A percentile compares a stretch with the other conserved stretches of the same genome.
phyloP scores from a whole-genome alignment of 331 rosid species.

The Malus hybrid region DNA sequence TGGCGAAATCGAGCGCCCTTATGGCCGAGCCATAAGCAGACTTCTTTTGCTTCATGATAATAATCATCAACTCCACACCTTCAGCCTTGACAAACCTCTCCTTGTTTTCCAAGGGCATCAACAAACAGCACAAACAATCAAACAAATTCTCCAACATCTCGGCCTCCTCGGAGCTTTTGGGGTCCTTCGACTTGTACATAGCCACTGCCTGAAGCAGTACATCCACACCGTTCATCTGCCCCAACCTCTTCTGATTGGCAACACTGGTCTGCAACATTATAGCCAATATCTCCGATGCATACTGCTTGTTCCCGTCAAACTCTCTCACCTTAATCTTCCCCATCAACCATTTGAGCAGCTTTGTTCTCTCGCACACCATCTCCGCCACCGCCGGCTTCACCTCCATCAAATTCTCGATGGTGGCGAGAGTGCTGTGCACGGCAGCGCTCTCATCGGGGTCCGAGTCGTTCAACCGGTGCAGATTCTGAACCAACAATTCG shows the following conservation, averaged over 20 bases:
- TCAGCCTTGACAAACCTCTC: constrained; percentile 95
- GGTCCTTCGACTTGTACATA: constrained; percentile 83
- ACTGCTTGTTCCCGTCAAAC: constrained; percentile 78
- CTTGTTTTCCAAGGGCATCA: constrained; percentile 92
- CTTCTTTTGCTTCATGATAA: constrained; percentile 90
- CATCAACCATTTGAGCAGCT: constrained; percentile 68
- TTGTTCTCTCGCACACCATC: constrained; percentile 75
- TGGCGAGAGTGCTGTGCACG: constrained; percentile 58
- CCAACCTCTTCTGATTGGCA: constrained; percentile 66
- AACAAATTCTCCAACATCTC: constrained; percentile 94
- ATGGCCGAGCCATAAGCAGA: constrained; percentile 89
- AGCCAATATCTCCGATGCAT: constrained; percentile 86
- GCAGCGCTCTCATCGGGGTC: constrained; percentile 73
- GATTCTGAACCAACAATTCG: constrained; percentile 67
- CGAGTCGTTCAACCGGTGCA: constrained; percentile 56
- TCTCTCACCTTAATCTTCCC: constrained; percentile 89
- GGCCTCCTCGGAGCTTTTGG: constrained; percentile 81
- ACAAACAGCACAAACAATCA: constrained; percentile 80
- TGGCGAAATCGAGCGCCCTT: constrained; percentile 90
- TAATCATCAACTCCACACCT: constrained; percentile 94
- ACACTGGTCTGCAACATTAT: constrained; percentile 75
- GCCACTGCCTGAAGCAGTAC: constrained; percentile 95
- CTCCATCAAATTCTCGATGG: constrained; percentile 80
- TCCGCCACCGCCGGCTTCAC: constrained; percentile 89
- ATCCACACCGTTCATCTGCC: constrained; percentile 95